Conservation (phyloP, 1,284 basidiomycete species). For the Peniophora sp. region DNA sequence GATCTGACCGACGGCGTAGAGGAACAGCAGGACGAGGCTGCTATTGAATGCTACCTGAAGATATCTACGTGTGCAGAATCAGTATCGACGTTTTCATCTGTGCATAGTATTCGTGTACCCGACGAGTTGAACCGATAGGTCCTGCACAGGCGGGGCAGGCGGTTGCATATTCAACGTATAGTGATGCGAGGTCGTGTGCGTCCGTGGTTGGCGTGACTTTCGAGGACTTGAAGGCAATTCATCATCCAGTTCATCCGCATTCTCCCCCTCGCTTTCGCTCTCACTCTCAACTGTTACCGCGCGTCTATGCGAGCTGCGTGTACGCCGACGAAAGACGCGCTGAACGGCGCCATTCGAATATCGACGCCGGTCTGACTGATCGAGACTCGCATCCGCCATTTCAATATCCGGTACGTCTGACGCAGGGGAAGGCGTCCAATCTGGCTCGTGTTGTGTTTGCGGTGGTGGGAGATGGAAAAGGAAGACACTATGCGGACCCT, state of each 20-base stretch:
- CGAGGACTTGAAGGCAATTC: conserved; percentile 16
- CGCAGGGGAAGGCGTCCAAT: conserved; percentile 52
- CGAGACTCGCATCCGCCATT: conserved; percentile 58
- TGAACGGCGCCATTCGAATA: conserved; percentile 64
- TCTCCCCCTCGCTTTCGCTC: conserved; percentile 28
- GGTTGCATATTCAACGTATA: conserved; percentile 74
- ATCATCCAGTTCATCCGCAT: conserved; percentile 20
- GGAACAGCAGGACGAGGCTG: conserved; percentile 75
- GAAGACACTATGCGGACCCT: conserved; percentile 61
- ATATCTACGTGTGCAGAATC: conserved; percentile 48
- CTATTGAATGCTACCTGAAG: conserved; percentile 93
- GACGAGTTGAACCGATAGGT: conserved; percentile 70
- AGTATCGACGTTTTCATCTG: background rate
- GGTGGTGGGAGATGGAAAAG: conserved; percentile 52
- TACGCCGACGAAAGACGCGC: conserved; percentile 48
- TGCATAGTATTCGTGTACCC: conserved; percentile 2
- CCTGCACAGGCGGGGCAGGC: conserved; percentile 45
- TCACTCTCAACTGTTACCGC: conserved; percentile 10
- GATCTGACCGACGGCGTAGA: conserved; percentile 82
- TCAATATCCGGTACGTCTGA: conserved; percentile 60
- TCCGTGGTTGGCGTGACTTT: conserved; percentile 23
- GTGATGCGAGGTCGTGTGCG: conserved; percentile 63
- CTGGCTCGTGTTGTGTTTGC: conserved; percentile 36
- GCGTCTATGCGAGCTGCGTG: conserved; percentile 25
- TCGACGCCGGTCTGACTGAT: conserved; percentile 27